These are phyloP conservation scores for Gentiana straminea DNA, from an alignment of 257 asterid genomes.

Conservation along the genomic window DNA sequence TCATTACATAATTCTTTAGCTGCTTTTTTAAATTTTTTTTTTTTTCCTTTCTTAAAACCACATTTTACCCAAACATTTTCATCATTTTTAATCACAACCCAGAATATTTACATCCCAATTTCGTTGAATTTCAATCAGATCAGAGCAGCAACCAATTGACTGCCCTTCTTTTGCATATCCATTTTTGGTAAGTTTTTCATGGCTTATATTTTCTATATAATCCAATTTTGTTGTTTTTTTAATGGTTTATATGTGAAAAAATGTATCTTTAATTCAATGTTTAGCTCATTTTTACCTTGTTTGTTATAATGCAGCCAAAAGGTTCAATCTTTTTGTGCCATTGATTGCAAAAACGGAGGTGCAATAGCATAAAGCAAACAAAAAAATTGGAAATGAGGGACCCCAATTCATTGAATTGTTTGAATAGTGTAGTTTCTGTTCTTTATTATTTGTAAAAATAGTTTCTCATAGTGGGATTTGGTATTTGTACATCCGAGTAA, in stretches of 20 bases:
- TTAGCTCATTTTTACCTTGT: constrained; percentile 9
- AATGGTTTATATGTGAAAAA: constrained; percentile 11
- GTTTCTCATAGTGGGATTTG: too few species aligned
- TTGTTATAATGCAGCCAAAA: constrained; percentile 25
- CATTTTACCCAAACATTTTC: too few species aligned
- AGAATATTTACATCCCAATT: background rate
- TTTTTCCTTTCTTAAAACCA: too few species aligned
- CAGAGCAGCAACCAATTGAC: constrained; percentile 15
- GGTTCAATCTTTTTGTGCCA: constrained; percentile 28
- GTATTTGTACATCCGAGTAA: constrained; percentile 28
- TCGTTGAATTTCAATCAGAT: background rate
- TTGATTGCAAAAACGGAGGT: constrained; percentile 34
- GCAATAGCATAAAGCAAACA: constrained; percentile 16
- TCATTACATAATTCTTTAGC: constrained; percentile 3
- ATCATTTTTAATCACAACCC: too few species aligned
- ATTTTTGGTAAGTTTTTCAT: constrained; percentile 26
- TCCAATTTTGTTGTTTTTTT: constrained; percentile 25
- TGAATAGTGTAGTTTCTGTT: background rate
- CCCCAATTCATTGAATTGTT: constrained; percentile 20
- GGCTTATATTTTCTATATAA: constrained; percentile 15
- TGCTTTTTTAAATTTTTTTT: constrained; percentile 12
- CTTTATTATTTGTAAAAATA: background rate
- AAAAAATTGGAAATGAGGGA: constrained; percentile 45
- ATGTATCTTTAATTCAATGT: constrained; percentile 17
- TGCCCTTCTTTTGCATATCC: constrained; percentile 23